These are phyloP conservation scores for Russula sp. DNA, from an alignment of 768 basidiomycete species.

Conservation along the genomic window DNA sequence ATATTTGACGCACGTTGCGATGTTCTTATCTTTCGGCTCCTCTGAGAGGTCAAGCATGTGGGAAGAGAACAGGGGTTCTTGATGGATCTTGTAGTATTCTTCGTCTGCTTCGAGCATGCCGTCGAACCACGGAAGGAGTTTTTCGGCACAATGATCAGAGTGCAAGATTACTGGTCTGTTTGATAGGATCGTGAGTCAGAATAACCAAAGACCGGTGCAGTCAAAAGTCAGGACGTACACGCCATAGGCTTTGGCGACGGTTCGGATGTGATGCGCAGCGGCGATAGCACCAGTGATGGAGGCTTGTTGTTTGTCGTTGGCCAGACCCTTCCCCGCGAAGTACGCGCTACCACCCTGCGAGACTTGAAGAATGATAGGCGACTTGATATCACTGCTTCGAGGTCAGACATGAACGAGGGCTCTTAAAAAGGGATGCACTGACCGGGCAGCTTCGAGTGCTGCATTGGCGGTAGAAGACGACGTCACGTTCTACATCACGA, in stretches of 20 bases:
- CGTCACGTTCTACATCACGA: constrained; percentile 74
- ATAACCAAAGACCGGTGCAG: constrained; percentile 6
- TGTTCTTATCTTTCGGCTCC: constrained; percentile 89
- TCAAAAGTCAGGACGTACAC: constrained; percentile 55
- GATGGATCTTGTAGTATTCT: constrained; percentile 85
- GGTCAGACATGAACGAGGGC: constrained; percentile 3
- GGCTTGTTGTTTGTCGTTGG: constrained; percentile 93
- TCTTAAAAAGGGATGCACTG: constrained; percentile 22
- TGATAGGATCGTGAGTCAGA: constrained; percentile 11
- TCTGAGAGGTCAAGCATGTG: constrained; percentile 99
- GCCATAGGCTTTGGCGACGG: constrained; percentile 87
- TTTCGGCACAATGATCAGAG: constrained; percentile 97
- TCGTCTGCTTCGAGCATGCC: constrained; percentile 98
- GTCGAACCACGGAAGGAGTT: constrained; percentile 98
- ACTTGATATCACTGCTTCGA: constrained; percentile 76
- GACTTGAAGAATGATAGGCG: constrained; percentile 96
- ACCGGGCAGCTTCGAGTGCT: constrained; percentile 94
- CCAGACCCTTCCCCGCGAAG: constrained; percentile 94
- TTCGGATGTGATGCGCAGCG: constrained; percentile 87
- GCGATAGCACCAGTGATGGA: constrained; percentile 91
- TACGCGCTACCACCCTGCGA: constrained; percentile 96
- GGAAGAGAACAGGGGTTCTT: constrained; percentile 87
- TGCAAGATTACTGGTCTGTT: constrained; percentile 91
- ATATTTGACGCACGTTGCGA: constrained; percentile 89
- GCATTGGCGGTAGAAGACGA: constrained; percentile 95